Base-by-base conservation (phyloP, 1,284 basidiomycete genomes). In the Austroboletus novae-zelandiae region DNA sequence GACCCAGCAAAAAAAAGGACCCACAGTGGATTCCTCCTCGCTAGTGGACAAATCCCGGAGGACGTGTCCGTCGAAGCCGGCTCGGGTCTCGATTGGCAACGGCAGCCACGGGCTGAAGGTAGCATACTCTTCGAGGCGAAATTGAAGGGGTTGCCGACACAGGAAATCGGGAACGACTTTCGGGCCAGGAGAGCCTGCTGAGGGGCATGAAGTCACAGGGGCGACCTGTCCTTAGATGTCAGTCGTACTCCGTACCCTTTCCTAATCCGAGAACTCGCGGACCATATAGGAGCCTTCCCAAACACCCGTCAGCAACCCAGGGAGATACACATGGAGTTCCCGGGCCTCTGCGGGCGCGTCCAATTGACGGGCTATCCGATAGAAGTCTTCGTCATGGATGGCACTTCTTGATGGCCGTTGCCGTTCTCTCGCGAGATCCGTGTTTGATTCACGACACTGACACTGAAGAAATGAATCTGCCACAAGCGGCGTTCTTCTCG, bases 281-380 rank as follows among this genome's bases (percentile, higher is more conserved):
- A 81, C 81, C 76, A 79, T 78, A 60, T 74, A 78, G 44, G 68
- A 71, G 2, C 81, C 81, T 63, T 82, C 76, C 81, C 82, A 83
- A 51, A 77, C 58, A 4, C 80, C 81, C 37, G 74, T 68, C 48
- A 83, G 67, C 34, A 71, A 59, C 25, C 76, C 72, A 47, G 72
- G 73, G 59, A 69, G 60, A 55, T 74, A 76, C 29, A 58, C 57
- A 32, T 42, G 41, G 23, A 49, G 55, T 66, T 67, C 65, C 59
- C 58, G 55, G 64, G 62, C 61, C 11, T 61, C 61, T 45, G 48
- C 29, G 17, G 47, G 55, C 40, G 50, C 50, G 14, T 51, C 39
- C 55, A 64, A 36, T 44, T 42, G 52, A 42, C 58, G 65, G 59
- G 64, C 58, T 57, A 69, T 61, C 41, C 68, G 66, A 59, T 62